Evolutionary conservation across 352 stramenopile genomes (phyloP).

Genomic region (Stramenopiles sp.): DNA sequence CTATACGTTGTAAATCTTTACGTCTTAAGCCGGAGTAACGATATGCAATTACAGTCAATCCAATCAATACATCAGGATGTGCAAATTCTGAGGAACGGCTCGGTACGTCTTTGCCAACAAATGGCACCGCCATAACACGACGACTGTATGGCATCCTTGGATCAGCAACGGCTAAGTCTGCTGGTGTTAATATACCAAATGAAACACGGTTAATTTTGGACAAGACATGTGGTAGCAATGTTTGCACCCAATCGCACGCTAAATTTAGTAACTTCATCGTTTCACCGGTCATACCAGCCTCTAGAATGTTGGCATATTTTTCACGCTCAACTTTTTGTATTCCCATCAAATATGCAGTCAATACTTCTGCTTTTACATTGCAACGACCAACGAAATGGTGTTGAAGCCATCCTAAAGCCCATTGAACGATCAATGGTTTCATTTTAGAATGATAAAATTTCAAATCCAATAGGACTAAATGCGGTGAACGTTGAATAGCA

Average conservation of each 20-base stretch:
- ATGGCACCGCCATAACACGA: slow-evolving; percentile 86
- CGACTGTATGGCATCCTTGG: slow-evolving; percentile 80
- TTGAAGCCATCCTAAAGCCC: slow-evolving; percentile 46
- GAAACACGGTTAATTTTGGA: slow-evolving; percentile 97
- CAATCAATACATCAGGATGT: slow-evolving; percentile 87
- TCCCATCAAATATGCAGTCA: too few species aligned
- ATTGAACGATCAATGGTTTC: slow-evolving; percentile 69
- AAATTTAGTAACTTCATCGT: slow-evolving; percentile 97
- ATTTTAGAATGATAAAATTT: slow-evolving; percentile 81
- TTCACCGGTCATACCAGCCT: too few species aligned
- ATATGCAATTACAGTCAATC: slow-evolving; percentile 64
- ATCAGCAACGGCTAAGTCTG: slow-evolving; percentile 34
- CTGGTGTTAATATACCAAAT: slow-evolving; percentile 77
- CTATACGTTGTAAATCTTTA: slow-evolving; percentile 34
- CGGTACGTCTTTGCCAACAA: slow-evolving; percentile 97
- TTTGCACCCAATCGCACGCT: slow-evolving; percentile 82
- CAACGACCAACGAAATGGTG: slow-evolving; percentile 13
- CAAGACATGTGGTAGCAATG: slow-evolving; percentile 90
- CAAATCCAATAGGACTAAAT: slow-evolving; percentile 88
- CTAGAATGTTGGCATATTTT: too few species aligned
- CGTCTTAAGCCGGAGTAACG: slow-evolving; percentile 32
- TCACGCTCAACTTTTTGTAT: too few species aligned
- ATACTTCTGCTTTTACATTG: too few species aligned
- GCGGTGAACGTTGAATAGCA: slow-evolving; percentile 83
- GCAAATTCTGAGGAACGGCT: slow-evolving; percentile 95